Evolutionary conservation across 2,329 filamentous ascomycete genomes (phyloP).

Genomic region (Teratosphaeria destructans): DNA sequence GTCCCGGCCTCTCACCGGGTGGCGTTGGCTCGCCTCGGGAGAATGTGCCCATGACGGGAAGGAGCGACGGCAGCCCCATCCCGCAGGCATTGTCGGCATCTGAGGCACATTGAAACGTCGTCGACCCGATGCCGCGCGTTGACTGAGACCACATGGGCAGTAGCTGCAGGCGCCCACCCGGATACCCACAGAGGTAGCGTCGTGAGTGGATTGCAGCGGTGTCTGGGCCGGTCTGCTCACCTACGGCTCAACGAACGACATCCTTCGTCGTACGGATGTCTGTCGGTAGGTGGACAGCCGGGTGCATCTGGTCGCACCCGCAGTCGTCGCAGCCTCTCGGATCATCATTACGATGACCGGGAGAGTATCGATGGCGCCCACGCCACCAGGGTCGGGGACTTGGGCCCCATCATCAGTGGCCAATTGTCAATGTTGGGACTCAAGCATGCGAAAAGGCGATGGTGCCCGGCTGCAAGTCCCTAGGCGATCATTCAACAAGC

Average conservation of each 20-base stretch:
- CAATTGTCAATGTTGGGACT: background rate
- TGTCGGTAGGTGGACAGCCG: background rate
- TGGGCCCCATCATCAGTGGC: background rate
- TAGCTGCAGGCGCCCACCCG: no score
- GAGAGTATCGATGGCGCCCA: background rate
- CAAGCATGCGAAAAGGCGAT: background rate
- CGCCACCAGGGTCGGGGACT: background rate
- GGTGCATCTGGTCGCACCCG: background rate
- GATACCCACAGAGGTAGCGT: no score
- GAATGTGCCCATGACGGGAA: no score
- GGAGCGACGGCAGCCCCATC: no score
- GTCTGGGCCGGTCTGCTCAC: background rate
- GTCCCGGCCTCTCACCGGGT: no score
- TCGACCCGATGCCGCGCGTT: no score
- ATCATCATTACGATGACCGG: background rate
- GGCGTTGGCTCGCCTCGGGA: no score
- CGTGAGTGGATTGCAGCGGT: no score
- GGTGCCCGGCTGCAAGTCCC: background rate
- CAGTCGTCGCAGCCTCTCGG: background rate
- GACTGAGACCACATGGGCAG: no score
- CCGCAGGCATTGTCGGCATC: no score
- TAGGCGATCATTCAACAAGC: background rate
- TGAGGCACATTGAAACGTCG: no score
- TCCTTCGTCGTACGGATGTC: background rate
- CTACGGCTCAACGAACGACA: background rate